Evolutionary conservation across 495 filamentous ascomycete genomes (phyloP).

Genomic region (Talaromyces borbonicus): DNA sequence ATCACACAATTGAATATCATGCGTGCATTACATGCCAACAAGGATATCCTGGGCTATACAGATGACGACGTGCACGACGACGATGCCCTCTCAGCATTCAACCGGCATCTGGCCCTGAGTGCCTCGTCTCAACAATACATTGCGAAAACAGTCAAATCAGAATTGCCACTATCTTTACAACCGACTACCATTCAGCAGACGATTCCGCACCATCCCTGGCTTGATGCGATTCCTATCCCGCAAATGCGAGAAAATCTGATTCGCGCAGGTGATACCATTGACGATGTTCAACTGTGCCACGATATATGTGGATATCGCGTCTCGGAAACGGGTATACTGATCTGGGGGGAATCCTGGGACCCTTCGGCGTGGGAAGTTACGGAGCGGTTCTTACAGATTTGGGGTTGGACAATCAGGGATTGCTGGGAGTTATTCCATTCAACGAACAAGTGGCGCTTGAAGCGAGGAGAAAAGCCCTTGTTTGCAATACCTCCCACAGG

Average conservation of each 20-base stretch:
- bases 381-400: slow-evolving; percentile 26
- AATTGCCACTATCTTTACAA: slow-evolving; percentile 19
- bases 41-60: slow-evolving; percentile 11
- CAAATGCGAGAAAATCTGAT: slow-evolving; percentile 28
- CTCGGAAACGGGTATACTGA: slow-evolving; percentile 19
- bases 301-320: slow-evolving; percentile 22
- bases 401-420: slow-evolving; percentile 29
- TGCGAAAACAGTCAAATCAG: not conserved
- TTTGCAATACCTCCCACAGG: slow-evolving; percentile 1
- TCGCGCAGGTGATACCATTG: slow-evolving; percentile 24
- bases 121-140: not conserved
- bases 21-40: slow-evolving; percentile 18
- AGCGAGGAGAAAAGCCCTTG: slow-evolving; percentile 21
- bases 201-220: slow-evolving; percentile 28
- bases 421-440: slow-evolving; percentile 27
- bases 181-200: slow-evolving; percentile 28
- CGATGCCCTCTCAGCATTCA: slow-evolving; percentile 22
- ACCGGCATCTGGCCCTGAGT: not conserved
- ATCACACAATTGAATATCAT: slow-evolving; percentile 22
- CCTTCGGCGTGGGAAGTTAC: slow-evolving; percentile 33
- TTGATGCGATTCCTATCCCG: slow-evolving; percentile 29
- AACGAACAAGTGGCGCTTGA: slow-evolving; percentile 33
- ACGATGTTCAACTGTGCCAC: slow-evolving; percentile 32
- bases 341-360: slow-evolving; percentile 38
- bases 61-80: slow-evolving; percentile 11